Conservation (phyloP, 495 filamentous ascomycete species). For the Penicillium paxilli region DNA sequence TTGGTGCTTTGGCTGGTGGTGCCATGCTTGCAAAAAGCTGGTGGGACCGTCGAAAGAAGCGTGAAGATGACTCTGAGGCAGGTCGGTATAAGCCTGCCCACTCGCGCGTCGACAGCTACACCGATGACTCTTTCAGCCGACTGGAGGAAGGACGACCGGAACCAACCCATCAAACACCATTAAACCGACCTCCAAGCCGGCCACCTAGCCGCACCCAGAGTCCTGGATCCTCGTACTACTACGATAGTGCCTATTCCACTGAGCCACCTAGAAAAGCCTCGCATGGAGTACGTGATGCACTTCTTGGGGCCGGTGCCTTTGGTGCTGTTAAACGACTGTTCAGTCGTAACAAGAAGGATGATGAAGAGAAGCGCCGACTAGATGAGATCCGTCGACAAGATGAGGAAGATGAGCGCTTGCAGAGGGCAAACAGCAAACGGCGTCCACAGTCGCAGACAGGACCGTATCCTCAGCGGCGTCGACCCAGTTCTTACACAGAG, state of each 20-base stretch:
- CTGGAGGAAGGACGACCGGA: conserved; percentile 43
- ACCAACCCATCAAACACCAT: conserved; percentile 40
- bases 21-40: conserved; percentile 64
- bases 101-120: conserved; percentile 41
- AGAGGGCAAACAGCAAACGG: conserved; percentile 53
- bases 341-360: conserved; percentile 55
- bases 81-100: conserved; percentile 48
- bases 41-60: conserved; percentile 57
- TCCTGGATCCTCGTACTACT: conserved; percentile 45
- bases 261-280: conserved; percentile 38
- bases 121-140: conserved; percentile 42
- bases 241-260: conserved; percentile 43
- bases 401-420: conserved; percentile 60
- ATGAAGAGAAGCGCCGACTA: conserved; percentile 64
- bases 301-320: conserved; percentile 67
- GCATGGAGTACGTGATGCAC: conserved; percentile 58
- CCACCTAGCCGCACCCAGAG: conserved; percentile 43
- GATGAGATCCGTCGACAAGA: conserved; percentile 58
- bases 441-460: conserved; percentile 59
- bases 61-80: conserved; percentile 58
- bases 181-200: conserved; percentile 42
- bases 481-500: conserved; percentile 44
- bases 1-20: conserved; percentile 66
- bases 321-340: conserved; percentile 66
- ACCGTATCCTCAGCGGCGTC: conserved; percentile 54